These are phyloP conservation scores for Poteriospumella lacustris DNA, from an alignment of 108 stramenopile species.

Conservation along the genomic window DNA sequence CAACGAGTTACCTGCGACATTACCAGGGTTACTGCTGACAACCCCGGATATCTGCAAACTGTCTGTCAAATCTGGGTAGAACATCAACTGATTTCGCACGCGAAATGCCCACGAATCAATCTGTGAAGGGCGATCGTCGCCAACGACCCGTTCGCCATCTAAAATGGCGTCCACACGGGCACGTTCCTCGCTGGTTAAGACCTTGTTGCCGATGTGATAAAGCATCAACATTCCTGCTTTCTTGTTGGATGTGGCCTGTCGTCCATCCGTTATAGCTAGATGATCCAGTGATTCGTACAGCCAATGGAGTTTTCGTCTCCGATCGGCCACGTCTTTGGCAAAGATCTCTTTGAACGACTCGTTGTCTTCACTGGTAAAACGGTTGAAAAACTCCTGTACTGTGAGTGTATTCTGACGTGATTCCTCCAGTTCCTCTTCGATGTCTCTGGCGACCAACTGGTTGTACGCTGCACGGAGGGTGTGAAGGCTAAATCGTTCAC, in stretches of 20 bases:
- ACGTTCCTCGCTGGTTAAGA: constrained; percentile 1
- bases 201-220: constrained; percentile 15
- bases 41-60: no score
- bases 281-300: constrained; percentile 16
- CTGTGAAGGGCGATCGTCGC: no score
- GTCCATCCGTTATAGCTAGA: not conserved
- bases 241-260: not conserved
- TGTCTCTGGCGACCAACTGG: not conserved
- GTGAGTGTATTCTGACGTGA: not conserved
- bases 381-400: not conserved
- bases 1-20: no score
- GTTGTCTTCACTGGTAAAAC: constrained; percentile 32
- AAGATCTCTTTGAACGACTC: not conserved
- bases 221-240: constrained; percentile 20
- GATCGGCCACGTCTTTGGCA: not conserved
- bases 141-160: not conserved
- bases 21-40: no score
- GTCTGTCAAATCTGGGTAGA: not conserved
- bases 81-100: constrained; percentile 28
- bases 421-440: not conserved
- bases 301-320: constrained; percentile 27
- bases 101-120: constrained; percentile 10
- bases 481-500: not conserved
- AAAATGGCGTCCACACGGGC: not conserved
- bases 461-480: not conserved